Evolutionary conservation across 371 early-diverging fungal genomes (phyloP).

Genomic region (Mucor irregularis): DNA sequence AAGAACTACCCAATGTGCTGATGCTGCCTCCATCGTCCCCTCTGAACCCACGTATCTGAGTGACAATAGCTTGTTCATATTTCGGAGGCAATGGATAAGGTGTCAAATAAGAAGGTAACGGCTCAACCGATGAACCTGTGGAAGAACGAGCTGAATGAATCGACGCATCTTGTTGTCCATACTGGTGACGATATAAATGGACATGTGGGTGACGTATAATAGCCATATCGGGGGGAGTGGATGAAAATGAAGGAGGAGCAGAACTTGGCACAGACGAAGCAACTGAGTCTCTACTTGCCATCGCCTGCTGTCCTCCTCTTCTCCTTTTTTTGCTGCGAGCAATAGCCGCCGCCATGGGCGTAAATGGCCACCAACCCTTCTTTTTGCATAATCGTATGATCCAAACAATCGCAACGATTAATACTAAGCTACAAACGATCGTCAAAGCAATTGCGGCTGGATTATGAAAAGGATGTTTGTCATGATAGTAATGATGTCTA

Average conservation of each 20-base stretch:
- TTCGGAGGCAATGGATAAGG: slow-evolving; percentile 43
- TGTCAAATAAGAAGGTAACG: slow-evolving; percentile 38
- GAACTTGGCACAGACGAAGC: slow-evolving; percentile 24
- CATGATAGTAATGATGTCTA: slow-evolving; percentile 7
- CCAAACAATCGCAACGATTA: slow-evolving; percentile 24
- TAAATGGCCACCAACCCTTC: slow-evolving; percentile 11
- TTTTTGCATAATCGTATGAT: slow-evolving; percentile 12
- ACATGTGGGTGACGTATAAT: neutral
- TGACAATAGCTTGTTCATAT: slow-evolving; percentile 51
- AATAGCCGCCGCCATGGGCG: neutral
- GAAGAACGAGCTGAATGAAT: slow-evolving; percentile 16
- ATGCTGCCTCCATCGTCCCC: neutral
- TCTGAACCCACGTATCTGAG: slow-evolving; percentile 38
- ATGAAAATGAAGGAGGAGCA: slow-evolving; percentile 40
- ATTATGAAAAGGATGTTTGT: slow-evolving; percentile 18
- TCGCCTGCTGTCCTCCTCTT: neutral
- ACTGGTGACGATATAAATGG: neutral
- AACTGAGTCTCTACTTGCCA: neutral
- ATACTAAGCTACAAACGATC: slow-evolving; percentile 24
- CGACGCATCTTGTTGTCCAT: too few species aligned
- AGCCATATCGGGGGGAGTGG: slow-evolving; percentile 24
- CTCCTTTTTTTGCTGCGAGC: neutral
- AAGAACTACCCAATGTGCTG: neutral
- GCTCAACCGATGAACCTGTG: slow-evolving; percentile 19
- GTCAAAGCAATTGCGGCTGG: slow-evolving; percentile 31